phyloP scores from a whole-genome alignment of 768 basidiomycete species.

The Lentinula aciculospora region DNA sequence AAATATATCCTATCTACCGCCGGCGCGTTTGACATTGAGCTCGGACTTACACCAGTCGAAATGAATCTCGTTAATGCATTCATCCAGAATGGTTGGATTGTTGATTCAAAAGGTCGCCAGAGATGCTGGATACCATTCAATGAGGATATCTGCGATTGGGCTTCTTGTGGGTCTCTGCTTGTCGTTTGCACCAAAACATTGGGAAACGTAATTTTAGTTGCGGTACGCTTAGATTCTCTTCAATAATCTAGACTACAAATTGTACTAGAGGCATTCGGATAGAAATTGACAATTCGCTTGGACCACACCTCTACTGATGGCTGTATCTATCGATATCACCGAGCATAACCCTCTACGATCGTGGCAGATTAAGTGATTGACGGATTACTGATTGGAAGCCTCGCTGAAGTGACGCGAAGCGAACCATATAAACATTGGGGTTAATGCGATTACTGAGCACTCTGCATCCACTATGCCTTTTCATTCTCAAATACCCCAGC shows the following conservation, averaged over 20 bases:
- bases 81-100: background rate
- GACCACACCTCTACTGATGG: no score
- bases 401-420: background rate
- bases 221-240: background rate
- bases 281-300: no score
- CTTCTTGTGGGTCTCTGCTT: background rate
- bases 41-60: background rate
- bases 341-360: no score
- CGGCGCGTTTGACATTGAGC: background rate
- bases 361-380: background rate
- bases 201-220: background rate
- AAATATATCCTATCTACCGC: background rate
- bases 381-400: background rate
- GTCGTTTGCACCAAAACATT: background rate
- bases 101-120: background rate
- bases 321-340: no score
- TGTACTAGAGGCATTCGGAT: no score
- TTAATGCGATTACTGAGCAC: background rate
- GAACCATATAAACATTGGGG: background rate
- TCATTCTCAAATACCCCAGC: conserved; percentile 33
- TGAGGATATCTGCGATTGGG: background rate
- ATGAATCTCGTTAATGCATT: background rate
- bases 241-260: no score
- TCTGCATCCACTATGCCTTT: conserved; percentile 21
- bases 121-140: background rate